Evolutionary conservation across 2,329 filamentous ascomycete genomes (phyloP), one percentile per base, ranked within the genome.

Genomic region (Paraphoma sp.): DNA sequence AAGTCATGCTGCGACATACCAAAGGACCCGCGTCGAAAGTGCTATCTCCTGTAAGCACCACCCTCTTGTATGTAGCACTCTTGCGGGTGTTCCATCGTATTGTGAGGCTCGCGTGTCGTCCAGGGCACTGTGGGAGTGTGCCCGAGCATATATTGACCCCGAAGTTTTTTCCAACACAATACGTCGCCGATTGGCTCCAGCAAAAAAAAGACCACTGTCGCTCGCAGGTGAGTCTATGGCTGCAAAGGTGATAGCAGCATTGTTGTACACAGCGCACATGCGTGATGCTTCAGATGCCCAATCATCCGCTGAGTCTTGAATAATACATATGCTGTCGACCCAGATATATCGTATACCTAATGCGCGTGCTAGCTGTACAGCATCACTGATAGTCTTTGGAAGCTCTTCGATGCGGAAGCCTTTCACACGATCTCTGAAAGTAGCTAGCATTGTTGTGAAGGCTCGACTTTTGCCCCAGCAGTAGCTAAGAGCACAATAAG

Each of bases 251-350:
- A 36, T 36, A 14, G 33, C 9, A 10, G 33, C 33, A 36, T 36
- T 10, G 10, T 2, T 36, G 14, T 36, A 36, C 33, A 36, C 33
- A 10, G 33, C 33, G 33, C 33, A 36, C 33, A 36, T 36, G 14
- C 33, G 33, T 36, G 33, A 36, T 10, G 51, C 67, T 49, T 72
- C 68, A 2, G 18, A 16, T 1, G 31, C 28, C 53, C 66, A 72
- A 51, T 71, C 68, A 8, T 59, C 63, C n/a, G 40, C 46, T 6
- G 29, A 29, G 0, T 62, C 57, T 40, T 68, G 63, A 44, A 63
- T 59, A 12, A 59, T 62, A 18, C 64, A 68, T 14, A 66, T 30
- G 30, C 55, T 58, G 42, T 71, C 68, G 23, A 71, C 69, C 68
- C 68, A 71, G 6, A 71, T 68, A 48, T 71, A 68, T 4, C 48